Evolutionary conservation across 192 early-diverging fungal species (phyloP).

Genomic region (Coemansia sp.): DNA sequence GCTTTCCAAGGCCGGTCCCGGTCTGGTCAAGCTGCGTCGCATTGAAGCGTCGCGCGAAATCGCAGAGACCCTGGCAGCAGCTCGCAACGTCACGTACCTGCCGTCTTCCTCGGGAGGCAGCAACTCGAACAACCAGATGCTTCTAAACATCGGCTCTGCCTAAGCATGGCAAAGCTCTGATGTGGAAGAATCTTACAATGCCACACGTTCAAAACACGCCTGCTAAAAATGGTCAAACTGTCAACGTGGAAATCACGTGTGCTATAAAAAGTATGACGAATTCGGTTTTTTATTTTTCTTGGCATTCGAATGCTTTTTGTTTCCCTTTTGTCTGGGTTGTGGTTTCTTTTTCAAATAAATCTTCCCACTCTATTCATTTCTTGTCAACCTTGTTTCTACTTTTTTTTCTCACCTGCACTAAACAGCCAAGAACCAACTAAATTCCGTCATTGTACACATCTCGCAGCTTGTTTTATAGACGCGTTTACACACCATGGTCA

Average conservation of each 20-base stretch:
- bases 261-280: neutral
- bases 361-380: neutral
- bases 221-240: neutral
- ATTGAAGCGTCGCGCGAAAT: slow-evolving; percentile 98
- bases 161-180: slow-evolving; percentile 9
- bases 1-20: slow-evolving; percentile 88
- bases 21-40: slow-evolving; percentile 91
- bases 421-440: no score
- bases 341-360: neutral
- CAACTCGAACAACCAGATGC: slow-evolving; percentile 69
- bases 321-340: neutral
- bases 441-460: no score
- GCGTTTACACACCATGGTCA: slow-evolving; percentile 32
- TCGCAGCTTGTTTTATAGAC: neutral
- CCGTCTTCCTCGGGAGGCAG: slow-evolving; percentile 58
- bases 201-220: neutral
- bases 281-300: neutral
- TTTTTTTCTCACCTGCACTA: no score
- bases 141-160: slow-evolving; percentile 68
- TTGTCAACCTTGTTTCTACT: no score
- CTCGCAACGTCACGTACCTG: slow-evolving; percentile 90
- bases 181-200: neutral
- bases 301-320: neutral
- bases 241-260: neutral
- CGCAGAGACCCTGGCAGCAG: slow-evolving; percentile 78